Base-by-base conservation (phyloP, 139 green algal genomes). In the Haematococcus lacustris region DNA sequence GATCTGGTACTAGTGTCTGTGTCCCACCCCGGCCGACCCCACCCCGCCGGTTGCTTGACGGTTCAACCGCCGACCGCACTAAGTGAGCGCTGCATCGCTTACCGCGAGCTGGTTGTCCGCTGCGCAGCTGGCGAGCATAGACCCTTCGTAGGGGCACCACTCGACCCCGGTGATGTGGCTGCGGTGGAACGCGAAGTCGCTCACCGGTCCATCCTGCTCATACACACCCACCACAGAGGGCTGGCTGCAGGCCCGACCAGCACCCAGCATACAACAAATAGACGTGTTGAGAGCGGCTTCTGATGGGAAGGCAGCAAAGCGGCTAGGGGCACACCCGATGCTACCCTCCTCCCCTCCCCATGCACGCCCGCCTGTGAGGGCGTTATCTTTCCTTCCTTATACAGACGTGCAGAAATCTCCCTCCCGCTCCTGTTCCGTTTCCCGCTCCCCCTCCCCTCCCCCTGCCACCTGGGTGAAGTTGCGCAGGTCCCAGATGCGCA, bases 401-500 rank as follows among this genome's bases (percentile, higher is more conserved):
- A 57, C 47, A 28, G 47, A 13, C 13, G 21, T 13, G 13, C 47
- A 57, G 47, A 28, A 21, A 57, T 57, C 47, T 57, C 47, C 47
- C n/a, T n/a, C n/a, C n/a, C 21, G 47, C 47, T 28, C 13, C 21
- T 57, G 13, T 57, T 57, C 47, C 47, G 13, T 13, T 21, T 21
- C 47, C 47, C 47, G 13, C 13, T 57, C 21, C 47, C 47, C 47
- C 21, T 57, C 47, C 21, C 47, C 47, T 57, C 47, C 21, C 47
- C 47, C 47, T 71, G 13, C 1, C 70, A 65, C 60, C 65, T 40
- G 51, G 38, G 53, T 69, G 69, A 98, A 93, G 37, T 68, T 73
- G 3, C 95, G 85, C 75, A 99, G 80, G 84, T 99, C 95, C 95
- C 95, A 98, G 23, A 99, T 93, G 3, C 87, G 78, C 40, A 99